These are phyloP conservation scores for Erodium moschatum DNA, from an alignment of 441 rosid genomes.

Conservation along the genomic window DNA sequence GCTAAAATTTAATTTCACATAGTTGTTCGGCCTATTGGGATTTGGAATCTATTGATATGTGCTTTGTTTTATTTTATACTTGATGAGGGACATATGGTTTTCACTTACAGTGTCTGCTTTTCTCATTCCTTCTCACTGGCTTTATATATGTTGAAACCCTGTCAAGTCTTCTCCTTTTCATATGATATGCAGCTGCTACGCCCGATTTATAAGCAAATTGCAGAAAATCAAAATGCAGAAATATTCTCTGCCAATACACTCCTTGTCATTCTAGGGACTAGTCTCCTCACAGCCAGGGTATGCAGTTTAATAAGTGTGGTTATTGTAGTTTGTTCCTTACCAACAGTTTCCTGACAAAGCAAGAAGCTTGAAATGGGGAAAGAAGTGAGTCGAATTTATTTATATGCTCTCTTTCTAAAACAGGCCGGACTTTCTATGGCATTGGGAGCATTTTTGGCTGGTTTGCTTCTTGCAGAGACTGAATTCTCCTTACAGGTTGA, in stretches of 20 bases:
- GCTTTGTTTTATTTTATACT: no score
- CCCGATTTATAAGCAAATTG: constrained; percentile 94
- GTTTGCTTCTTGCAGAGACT: constrained; percentile 97
- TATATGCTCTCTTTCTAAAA: constrained; percentile 20
- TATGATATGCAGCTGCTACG: constrained; percentile 75
- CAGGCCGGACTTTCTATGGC: constrained; percentile 99
- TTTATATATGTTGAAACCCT: not conserved
- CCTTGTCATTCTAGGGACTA: constrained; percentile 91
- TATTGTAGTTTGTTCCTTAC: not conserved
- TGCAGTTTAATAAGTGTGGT: constrained; percentile 20
- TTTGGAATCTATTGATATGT: no score
- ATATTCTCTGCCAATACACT: constrained; percentile 97
- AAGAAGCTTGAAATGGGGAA: not conserved
- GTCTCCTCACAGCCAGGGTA: constrained; percentile 99
- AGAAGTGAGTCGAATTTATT: not conserved
- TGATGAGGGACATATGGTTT: not conserved
- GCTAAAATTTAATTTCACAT: no score
- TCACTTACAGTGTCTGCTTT: not conserved
- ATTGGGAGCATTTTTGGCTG: constrained; percentile 94
- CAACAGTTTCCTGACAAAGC: not conserved
- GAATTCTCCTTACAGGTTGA: constrained; percentile 99
- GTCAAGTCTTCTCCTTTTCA: constrained; percentile 4
- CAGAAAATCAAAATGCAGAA: constrained; percentile 96
- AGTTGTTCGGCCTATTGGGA: no score
- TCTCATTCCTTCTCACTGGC: not conserved